A percentile compares a stretch with the other conserved stretches of the same genome.
Conservation (phyloP, 129 eudicot genomes). For the Arctium lappa region DNA sequence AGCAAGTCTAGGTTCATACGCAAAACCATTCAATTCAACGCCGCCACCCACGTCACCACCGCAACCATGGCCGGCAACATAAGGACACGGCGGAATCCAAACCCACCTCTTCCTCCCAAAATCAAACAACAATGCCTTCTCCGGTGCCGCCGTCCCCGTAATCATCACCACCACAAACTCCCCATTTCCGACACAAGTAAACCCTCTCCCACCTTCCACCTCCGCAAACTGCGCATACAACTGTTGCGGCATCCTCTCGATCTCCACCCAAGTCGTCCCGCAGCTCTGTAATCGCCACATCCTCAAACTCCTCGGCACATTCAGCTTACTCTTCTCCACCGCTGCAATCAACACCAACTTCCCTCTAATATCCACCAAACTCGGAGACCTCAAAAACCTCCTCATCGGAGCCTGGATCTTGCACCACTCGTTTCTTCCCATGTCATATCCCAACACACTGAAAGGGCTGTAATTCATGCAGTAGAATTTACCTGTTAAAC, state of each 20-base stretch:
- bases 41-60: constrained; percentile 13
- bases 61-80: neutral
- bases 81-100: constrained; percentile 83
- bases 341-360: constrained; percentile 66
- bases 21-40: constrained; percentile 73
- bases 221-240: constrained; percentile 67
- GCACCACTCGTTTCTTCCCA: constrained; percentile 45
- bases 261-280: constrained; percentile 73
- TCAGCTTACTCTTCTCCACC: constrained; percentile 89
- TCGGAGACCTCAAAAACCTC: constrained; percentile 76
- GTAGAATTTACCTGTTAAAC: constrained; percentile 41
- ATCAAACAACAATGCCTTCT: constrained; percentile 72
- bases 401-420: constrained; percentile 94
- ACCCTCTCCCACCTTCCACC: constrained; percentile 73
- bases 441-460: constrained; percentile 65
- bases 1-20: constrained; percentile 68
- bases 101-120: constrained; percentile 65
- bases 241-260: constrained; percentile 93
- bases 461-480: constrained; percentile 97
- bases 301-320: constrained; percentile 72
- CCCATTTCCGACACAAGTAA: constrained; percentile 77
- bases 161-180: constrained; percentile 63
- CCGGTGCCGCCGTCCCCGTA: constrained; percentile 32
- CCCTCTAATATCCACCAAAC: constrained; percentile 58
- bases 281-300: constrained; percentile 67